Percentiles rank a stretch among this genome's conserved stretches.
These are phyloP conservation scores for Penicillium maclennaniae DNA, from an alignment of 495 filamentous ascomycete species.

Conservation along the genomic window DNA sequence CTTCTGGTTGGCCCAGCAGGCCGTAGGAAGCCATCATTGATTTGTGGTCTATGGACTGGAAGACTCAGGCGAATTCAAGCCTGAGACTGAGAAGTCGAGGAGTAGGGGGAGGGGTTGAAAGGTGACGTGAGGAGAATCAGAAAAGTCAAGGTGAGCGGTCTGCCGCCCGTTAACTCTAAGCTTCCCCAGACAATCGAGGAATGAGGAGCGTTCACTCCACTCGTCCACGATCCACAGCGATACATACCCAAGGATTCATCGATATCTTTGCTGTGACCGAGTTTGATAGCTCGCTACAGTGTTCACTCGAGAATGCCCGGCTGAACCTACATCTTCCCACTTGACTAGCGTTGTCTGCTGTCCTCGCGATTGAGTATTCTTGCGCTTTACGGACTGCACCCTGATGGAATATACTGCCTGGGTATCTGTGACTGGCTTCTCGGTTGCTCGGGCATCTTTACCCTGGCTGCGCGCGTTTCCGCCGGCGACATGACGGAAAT, in stretches of 20 bases:
- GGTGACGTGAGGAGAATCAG: neutral
- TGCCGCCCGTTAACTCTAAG: conserved; percentile 6
- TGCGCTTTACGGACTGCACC: conserved; percentile 7
- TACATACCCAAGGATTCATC: neutral
- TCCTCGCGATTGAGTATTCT: conserved; percentile 9
- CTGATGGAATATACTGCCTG: conserved; percentile 20
- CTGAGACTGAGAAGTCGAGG: neutral
- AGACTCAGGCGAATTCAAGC: neutral
- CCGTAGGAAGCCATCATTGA: conserved; percentile 44
- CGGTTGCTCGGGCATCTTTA: conserved; percentile 17
- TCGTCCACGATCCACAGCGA: neutral
- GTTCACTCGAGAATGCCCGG: conserved; percentile 10
- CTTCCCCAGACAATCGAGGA: conserved; percentile 13
- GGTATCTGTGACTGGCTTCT: conserved; percentile 18
- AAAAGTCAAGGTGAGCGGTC: conserved; percentile 29
- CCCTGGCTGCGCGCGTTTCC: conserved; percentile 8
- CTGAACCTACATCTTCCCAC: conserved; percentile 13
- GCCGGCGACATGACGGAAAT: conserved; percentile 38
- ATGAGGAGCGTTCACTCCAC: neutral
- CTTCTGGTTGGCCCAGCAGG: conserved; percentile 47
- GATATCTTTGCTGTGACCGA: neutral
- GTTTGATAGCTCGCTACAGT: neutral
- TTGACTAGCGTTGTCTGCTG: conserved; percentile 8
- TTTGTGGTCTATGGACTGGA: neutral
- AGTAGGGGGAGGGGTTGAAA: neutral